These are phyloP conservation scores for Jasminum sambac DNA, from an alignment of 257 asterid species.

Conservation along the genomic window DNA sequence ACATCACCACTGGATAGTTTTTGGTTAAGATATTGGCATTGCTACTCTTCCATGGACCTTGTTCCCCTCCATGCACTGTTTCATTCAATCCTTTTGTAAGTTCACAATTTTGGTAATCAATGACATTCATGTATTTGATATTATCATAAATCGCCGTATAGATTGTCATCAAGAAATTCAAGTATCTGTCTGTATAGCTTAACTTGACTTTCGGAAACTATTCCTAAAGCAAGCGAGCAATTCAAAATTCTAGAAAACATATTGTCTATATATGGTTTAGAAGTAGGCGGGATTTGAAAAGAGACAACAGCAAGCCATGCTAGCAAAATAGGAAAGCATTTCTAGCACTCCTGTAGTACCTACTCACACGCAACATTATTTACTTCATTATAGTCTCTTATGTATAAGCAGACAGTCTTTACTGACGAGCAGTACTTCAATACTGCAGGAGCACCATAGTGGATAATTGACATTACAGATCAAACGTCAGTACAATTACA, in stretches of 20 bases:
- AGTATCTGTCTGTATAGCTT: neutral
- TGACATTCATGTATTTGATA: neutral
- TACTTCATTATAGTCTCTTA: too few species aligned
- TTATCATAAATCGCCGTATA: neutral
- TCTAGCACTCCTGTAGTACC: too few species aligned
- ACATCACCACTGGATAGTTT: conserved; percentile 44
- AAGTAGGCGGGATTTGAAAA: neutral
- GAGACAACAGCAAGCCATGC: neutral
- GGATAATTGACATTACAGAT: neutral
- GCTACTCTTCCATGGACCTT: neutral
- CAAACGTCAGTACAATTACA: neutral
- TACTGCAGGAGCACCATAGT: too few species aligned
- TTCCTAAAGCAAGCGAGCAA: neutral
- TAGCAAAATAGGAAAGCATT: neutral
- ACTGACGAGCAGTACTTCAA: too few species aligned
- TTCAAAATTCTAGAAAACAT: neutral
- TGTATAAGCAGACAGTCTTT: too few species aligned
- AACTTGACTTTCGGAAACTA: neutral
- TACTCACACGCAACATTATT: too few species aligned
- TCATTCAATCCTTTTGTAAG: neutral
- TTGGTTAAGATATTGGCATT: neutral
- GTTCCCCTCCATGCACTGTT: neutral
- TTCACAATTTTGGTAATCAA: neutral
- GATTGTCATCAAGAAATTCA: neutral
- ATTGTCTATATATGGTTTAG: neutral